Evolutionary conservation across 2,329 filamentous ascomycete species (phyloP), one percentile per base, ranked within the genome.

Genomic region (Fusarium sp.): DNA sequence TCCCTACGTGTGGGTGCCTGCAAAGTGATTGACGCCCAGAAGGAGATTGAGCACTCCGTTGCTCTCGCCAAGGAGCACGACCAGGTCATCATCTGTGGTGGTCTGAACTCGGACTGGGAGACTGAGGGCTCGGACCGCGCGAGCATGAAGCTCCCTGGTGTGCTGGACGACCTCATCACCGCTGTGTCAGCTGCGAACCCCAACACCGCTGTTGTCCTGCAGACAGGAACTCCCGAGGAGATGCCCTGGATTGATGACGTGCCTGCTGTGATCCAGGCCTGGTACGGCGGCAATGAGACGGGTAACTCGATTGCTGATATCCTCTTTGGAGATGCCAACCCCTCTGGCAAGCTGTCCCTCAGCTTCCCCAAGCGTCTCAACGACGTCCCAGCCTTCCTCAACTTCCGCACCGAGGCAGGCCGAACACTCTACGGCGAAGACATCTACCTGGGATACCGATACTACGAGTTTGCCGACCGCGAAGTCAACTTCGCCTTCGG

Each of bases 201-300:
- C 5, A 91, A 91, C 64, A 92, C 92, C 1, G 89, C 90, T 1
- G 89, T 96, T 2, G 91, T 95, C 2, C 90, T 94, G 79, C 93
- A 95, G 77, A 94, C 92, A 0, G 94, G 93, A 38, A 94, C 93
- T 0, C 93, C 93, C 0, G 88, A 93, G 27, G 86, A 88, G 64
- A 92, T 94, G 91, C 92, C 92, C 1, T 94, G 92, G 92, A 85
- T 89, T 1, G 79, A 84, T 18, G 82, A 87, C 35, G 88, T 89
- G 3, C 80, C 83, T 9, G 89, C 91, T 2, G 84, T 95, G 2
- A 79, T 95, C 1, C 93, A 96, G 78, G 93, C 93, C 9, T 96
- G 93, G 93, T 96, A 95, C 78, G 93, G 93, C 69, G 94, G 94
- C n/a, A 94, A 96, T 78, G 94, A 96, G 84, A 93, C 92, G 6